A percentile compares a stretch with the other conserved stretches of the same genome.
phyloP scores from a whole-genome alignment of 2,329 filamentous ascomycete species.

The Colletotrichum gigasporum region DNA sequence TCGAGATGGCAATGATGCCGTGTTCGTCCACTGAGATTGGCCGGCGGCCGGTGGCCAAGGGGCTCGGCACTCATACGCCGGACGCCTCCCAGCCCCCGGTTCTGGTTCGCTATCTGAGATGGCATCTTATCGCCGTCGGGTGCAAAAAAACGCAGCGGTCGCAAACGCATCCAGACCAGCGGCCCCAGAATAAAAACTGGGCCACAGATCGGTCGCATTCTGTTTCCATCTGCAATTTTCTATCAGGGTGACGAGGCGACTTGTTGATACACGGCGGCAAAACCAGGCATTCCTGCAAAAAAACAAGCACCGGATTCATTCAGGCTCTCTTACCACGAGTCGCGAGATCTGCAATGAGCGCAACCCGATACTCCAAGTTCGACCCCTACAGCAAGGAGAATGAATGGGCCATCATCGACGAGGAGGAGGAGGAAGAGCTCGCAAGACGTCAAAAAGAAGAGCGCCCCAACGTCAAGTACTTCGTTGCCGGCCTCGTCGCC shows the following conservation, averaged over 20 bases:
- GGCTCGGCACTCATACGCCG: not conserved
- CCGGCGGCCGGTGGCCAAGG: not conserved
- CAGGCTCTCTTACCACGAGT: not conserved
- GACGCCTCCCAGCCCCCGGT: not conserved
- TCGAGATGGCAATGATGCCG: no score
- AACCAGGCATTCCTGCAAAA: not conserved
- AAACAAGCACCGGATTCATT: not conserved
- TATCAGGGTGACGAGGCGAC: not conserved
- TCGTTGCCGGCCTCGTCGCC: constrained; percentile 19
- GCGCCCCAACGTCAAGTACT: constrained; percentile 2
- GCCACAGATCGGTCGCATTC: constrained; percentile 3
- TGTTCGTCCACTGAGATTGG: not conserved
- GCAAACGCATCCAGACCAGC: not conserved
- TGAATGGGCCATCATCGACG: constrained; percentile 31
- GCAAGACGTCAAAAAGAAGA: not conserved
- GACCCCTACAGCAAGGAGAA: constrained; percentile 24
- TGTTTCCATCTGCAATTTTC: constrained; percentile 12
- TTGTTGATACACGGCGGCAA: not conserved
- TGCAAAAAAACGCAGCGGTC: not conserved
- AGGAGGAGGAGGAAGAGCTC: constrained; percentile 27
- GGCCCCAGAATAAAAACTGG: not conserved
- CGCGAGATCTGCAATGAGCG: not conserved
- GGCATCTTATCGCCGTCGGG: not conserved
- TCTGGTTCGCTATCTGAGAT: no score
- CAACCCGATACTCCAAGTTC: not conserved